Base-by-base conservation (phyloP, 805 yeast genomes). In the Hanseniaspora taiwanica region DNA sequence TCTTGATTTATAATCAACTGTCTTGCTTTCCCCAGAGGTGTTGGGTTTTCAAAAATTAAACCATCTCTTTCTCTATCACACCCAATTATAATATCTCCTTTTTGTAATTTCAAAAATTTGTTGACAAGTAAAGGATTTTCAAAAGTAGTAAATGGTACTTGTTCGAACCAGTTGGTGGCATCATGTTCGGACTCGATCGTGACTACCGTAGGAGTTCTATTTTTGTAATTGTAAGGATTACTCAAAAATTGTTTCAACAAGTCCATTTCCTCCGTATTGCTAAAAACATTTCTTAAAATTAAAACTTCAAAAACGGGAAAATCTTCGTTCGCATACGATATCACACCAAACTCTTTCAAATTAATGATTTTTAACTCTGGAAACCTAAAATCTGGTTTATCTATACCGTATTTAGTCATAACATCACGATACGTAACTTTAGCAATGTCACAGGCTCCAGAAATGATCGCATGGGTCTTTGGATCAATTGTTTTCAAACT, bases 11-110 rank as follows among this genome's bases (percentile, higher is more conserved):
- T 74, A 0, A 85, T 74, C 38, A 83, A 52, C 53, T 86, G 95
- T 43, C 98, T 69, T 47, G 83, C 70, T 40, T 80, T 69, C 0
- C 98, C 98, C 40, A 91, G 60, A 0, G 98, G 97, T 0, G 97
- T 91, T 17, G 97, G 97, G 52, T 85, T 89, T 53, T 89, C 98
- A 54, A 84, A 89, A 0, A 89, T 63, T 18, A 74, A 43, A 12
- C 55, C 52, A 2, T 81, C 72, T 8, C 50, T 45, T 40, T 59
- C 55, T 44, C 97, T 68, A n/a, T 81, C 82, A n/a, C 85, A 69
- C 12, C 81, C 69, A 2, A 87, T 89, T 24, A 91, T 53, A 2
- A 83, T 62, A 55, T 85, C 95, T 33, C 94, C 95, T 1, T 69
- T 59, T 34, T 65, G 46, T 17, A 84, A 54, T 14, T 61, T 50